Evolutionary conservation across 2,329 filamentous ascomycete species (phyloP), one percentile per base, ranked within the genome.

Genomic region (Fusarium nodosum): DNA sequence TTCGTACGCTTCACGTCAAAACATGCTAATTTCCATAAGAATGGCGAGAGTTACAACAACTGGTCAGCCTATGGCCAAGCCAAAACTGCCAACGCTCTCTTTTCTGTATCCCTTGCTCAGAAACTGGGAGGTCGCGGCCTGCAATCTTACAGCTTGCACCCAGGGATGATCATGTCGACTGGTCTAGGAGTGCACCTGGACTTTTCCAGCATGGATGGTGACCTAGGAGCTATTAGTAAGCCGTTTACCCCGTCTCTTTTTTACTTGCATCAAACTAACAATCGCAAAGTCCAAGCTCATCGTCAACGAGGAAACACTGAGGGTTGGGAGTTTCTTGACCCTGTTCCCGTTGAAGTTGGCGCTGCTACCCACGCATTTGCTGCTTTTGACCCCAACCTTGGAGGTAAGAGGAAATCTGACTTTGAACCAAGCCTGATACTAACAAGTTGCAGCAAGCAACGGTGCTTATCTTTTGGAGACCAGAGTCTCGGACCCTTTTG

Each of bases 61-160:
- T 80, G 77, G 77, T 16, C 50, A 5, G 75, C 77, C 3, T 81
- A 82, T n/a, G 80, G 75, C 3, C 80, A 81, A 58, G 75, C 77
- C 36, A 82, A 82, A 66, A 79, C 80, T 2, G 77, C 79, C 9
- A 79, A 78, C 42, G 79, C 79, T 51, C 77, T 80, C 26, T 77
- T 78, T 24, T 73, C 77, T 5, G 24, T 76, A 0, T 72, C 75
- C 0, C 66, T 80, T 4, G 77, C 78, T 1, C 71, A 77, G 48
- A 79, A 76, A 56, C 74, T 80, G 0, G 76, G 75, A 24, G 64
- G 66, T 15, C 72, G 67, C 13, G 76, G 77, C 11, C 69, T 80
- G 2, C 61, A 70, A 53, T 71, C 79, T 1, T 78, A 76, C 50
- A 81, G 79, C 30, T 50, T 81, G 3, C 74, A 80, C 24, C 80